Base-by-base conservation (phyloP, 805 yeast genomes). In the Metschnikowia vanudenii region DNA sequence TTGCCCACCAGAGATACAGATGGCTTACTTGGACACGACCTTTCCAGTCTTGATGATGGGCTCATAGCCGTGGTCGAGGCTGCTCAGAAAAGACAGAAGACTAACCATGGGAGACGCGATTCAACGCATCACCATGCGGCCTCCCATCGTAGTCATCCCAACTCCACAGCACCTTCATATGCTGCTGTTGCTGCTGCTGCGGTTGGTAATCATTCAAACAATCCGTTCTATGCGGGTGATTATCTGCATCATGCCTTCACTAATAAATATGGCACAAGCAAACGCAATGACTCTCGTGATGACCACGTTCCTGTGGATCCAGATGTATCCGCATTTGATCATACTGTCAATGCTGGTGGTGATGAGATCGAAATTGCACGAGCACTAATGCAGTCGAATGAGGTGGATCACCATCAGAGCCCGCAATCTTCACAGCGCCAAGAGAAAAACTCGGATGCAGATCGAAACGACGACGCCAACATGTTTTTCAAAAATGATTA, bases 281-380 rank as follows among this genome's bases (percentile, higher is more conserved):
- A 45, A 22, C 38, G 40, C 2, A 40, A 34, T 14, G 50, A 43
- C n/a, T 32, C 37, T 4, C 51, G 53, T 11, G 39, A 48, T 20
- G 61, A 62, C 20, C 64, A 67, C 32, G 72, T 76, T 4, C 80
- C 82, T 0, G 84, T 79, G 6, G 85, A 81, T 58, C 84, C 85
- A 1, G 81, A 77, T 45, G 84, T 80, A 4, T 63, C 73, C 35
- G 80, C 73, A 0, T 79, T 74, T 52, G 57, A 56, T 33, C 57
- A 56, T 37, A 44, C 24, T 14, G 58, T 50, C 24, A 46, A 52
- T 17, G 35, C 53, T 1, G 67, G 71, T 6, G 80, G 78, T 5
- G 80, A 76, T 40, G 85, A 80, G 53, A 78, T 81, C 32, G 85
- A 80, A 39, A 82, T 82, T 54, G 87, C 88, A 1, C 67, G 84